A percentile compares a stretch with the other conserved stretches of the same genome.
Conservation (phyloP, 1,284 basidiomycete species). For the Heterobasidion occidentale region DNA sequence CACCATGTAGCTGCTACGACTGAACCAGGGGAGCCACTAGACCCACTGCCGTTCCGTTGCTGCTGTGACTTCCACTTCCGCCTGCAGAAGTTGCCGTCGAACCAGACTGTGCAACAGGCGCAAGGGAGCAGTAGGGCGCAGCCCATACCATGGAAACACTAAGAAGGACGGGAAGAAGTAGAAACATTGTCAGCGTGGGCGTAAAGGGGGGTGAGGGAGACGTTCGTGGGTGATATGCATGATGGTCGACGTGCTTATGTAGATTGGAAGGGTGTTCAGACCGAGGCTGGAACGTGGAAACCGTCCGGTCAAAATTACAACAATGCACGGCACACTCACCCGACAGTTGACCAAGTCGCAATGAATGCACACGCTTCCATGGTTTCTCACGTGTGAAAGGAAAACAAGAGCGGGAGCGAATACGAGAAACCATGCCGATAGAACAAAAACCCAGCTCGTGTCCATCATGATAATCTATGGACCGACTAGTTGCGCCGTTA, state of each 20-base stretch:
- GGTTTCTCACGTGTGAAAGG: neutral
- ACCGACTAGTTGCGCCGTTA: no score
- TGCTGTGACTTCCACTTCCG: no score
- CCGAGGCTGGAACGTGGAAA: neutral
- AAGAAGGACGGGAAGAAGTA: conserved; percentile 1
- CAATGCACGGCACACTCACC: neutral
- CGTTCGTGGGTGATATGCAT: neutral
- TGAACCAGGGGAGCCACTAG: conserved; percentile 9
- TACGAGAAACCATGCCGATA: no score
- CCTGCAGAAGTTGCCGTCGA: neutral
- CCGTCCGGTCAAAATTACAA: neutral
- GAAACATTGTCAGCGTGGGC: neutral
- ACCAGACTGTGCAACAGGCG: neutral
- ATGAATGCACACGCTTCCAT: neutral
- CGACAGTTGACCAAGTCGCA: neutral
- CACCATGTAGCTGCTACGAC: conserved; percentile 49
- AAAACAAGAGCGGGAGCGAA: no score
- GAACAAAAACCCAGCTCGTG: no score
- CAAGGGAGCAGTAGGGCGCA: neutral
- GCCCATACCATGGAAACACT: conserved; percentile 4
- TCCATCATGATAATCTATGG: no score
- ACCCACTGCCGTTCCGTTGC: neutral
- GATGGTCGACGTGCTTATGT: neutral
- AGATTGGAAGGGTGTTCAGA: neutral
- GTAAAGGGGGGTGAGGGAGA: neutral